Conservation (phyloP, 108 stramenopile species). For the Nannochloropsis oceanica region DNA sequence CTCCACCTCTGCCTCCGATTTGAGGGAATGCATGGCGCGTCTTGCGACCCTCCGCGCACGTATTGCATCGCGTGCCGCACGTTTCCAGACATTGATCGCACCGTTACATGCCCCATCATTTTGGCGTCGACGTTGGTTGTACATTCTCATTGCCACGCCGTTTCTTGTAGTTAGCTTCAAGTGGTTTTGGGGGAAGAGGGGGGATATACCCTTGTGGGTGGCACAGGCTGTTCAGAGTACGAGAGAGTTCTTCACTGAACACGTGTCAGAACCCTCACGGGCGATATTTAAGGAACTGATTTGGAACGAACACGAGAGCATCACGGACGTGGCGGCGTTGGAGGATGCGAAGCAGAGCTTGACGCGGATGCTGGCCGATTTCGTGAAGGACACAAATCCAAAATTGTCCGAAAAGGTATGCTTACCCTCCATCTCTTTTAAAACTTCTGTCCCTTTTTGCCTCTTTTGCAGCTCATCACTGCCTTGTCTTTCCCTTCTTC, state of each 20-base stretch:
- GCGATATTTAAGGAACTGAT: background rate
- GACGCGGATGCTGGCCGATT: conserved; percentile 6
- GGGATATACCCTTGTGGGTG: background rate
- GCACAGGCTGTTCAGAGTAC: background rate
- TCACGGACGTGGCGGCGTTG: conserved; percentile 6
- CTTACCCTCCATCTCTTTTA: too few relatives aligned
- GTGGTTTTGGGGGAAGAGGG: background rate
- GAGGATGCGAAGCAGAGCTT: conserved; percentile 5
- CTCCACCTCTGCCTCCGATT: background rate
- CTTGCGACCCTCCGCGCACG: background rate
- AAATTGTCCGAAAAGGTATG: background rate
- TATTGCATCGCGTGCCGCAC: background rate
- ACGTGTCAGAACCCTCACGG: background rate
- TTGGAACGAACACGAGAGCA: background rate
- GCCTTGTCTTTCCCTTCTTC: too few relatives aligned
- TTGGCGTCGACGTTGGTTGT: background rate
- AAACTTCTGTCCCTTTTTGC: too few relatives aligned
- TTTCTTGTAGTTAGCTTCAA: background rate
- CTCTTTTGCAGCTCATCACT: too few relatives aligned
- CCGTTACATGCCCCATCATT: background rate
- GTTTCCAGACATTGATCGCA: background rate
- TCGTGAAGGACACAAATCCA: background rate
- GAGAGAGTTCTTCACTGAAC: conserved; percentile 6
- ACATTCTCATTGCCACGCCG: background rate
- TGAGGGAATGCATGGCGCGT: background rate